Evolutionary conservation across 208 protist genomes (phyloP), one percentile per base, ranked within the genome.

Genomic region (Acanthamoeba lenticulata): DNA sequence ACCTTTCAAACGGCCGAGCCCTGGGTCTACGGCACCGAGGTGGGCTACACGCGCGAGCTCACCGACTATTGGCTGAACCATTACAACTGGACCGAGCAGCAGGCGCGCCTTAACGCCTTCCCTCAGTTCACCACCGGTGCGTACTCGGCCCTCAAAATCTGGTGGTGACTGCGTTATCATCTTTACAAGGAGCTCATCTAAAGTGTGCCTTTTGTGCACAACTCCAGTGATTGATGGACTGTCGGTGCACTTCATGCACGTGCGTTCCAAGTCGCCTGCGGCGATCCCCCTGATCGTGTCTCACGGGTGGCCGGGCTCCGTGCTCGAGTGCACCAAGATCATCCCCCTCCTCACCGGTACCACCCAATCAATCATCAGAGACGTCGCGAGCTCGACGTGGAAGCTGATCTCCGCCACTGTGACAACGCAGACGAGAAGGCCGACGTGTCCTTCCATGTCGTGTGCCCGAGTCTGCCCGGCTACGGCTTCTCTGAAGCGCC

Each of bases 171-270:
- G 21, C 34, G 21, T 27, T 21, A 38, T 81, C 21, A 49, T 24
- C 21, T 81, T 21, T 21, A 38, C 40, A 21, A 21, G 40, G 47
- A 11, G 52, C 24, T 5, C 21, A 85, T 19, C 6, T 36, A 27
- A 88, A 88, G 38, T 9, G 27, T 11, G 24, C n/a, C 27, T 38
- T 9, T 44, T 85, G 27, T 65, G 9, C 62, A 9, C 29, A 19
- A 0, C 21, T 24, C 32, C 38, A 62, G 89, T 79, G 60, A 77
- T 93, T 19, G 89, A 93, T 6, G 89, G 62, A 27, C 45, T 93
- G 24, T n/a, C 11, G 17, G 69, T 93, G 91, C 89, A 93, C 27
- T 93, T 93, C 49, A 27, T 93, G n/a, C 89, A 93, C n/a, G 89
- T 83, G 13, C 89, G 62, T 9, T 93, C 89, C 0, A 69, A 93